A percentile compares a stretch with the other conserved stretches of the same genome.
phyloP scores from a whole-genome alignment of 2,329 filamentous ascomycete genomes.

The Colletotrichum falcatum region DNA sequence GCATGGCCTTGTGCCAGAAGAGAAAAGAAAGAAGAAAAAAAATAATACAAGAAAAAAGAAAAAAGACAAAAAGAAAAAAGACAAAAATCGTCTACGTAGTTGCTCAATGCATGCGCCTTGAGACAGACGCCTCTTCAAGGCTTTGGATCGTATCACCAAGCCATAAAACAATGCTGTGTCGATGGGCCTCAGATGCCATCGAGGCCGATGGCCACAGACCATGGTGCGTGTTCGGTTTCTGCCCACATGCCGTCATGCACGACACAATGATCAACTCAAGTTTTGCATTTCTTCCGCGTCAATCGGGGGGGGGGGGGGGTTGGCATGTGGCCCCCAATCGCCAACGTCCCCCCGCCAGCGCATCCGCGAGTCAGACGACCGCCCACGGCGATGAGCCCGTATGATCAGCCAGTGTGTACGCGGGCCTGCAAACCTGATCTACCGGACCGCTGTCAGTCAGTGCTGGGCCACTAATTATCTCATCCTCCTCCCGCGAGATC shows the following conservation, averaged over 20 bases:
- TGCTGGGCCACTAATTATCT: constrained; percentile 20
- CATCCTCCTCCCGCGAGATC: constrained; percentile 34
- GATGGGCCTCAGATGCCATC: constrained; percentile 10
- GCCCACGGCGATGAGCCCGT: constrained; percentile 27
- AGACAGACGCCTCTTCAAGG: neutral
- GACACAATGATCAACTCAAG: constrained; percentile 31
- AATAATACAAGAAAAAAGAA: too few relatives aligned
- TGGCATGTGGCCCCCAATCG: neutral
- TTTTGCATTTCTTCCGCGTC: constrained; percentile 10
- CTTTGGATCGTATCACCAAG: neutral
- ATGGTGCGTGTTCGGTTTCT: constrained; percentile 13
- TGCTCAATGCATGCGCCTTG: constrained; percentile 11
- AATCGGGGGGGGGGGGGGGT: too few relatives aligned
- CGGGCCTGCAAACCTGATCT: constrained; percentile 25
- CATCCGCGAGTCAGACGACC: constrained; percentile 32
- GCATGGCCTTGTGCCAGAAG: constrained; percentile 24
- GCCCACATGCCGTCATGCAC: constrained; percentile 20
- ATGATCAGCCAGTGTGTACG: neutral
- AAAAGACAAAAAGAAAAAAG: too few relatives aligned
- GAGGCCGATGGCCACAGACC: constrained; percentile 9
- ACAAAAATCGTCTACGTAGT: constrained; percentile 15
- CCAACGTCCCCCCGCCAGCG: constrained; percentile 18
- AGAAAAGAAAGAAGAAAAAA: too few relatives aligned
- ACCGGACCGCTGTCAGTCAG: constrained; percentile 26
- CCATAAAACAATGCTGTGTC: constrained; percentile 17